Evolutionary conservation across 2,329 filamentous ascomycete species (phyloP).

Genomic region (Amphichorda felina): DNA sequence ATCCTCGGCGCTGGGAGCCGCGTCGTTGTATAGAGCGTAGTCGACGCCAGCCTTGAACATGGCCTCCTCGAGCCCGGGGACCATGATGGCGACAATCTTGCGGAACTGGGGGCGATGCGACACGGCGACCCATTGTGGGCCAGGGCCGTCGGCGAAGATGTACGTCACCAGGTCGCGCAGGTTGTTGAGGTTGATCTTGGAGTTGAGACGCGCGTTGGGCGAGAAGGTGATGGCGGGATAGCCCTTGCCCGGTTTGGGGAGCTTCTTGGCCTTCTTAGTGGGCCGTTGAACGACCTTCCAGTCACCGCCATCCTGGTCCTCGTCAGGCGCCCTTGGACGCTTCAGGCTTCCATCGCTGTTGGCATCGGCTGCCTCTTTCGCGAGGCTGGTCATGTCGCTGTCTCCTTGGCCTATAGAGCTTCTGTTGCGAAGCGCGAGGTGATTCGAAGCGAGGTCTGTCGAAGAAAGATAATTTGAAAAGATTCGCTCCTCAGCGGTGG

Average conservation of each 20-base stretch:
- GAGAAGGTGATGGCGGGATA: conserved; percentile 51
- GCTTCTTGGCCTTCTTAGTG: conserved; percentile 49
- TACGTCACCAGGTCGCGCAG: conserved; percentile 54
- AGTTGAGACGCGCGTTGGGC: conserved; percentile 43
- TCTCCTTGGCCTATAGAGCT: neutral
- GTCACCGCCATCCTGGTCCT: conserved; percentile 24
- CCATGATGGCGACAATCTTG: conserved; percentile 83
- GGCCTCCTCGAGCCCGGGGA: conserved; percentile 78
- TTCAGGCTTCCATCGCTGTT: conserved; percentile 32
- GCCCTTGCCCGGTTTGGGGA: conserved; percentile 37
- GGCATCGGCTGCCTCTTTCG: conserved; percentile 1
- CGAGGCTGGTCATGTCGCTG: conserved; percentile 1
- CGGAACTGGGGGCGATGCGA: conserved; percentile 51
- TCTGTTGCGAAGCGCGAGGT: no score
- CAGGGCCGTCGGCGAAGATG: conserved; percentile 52
- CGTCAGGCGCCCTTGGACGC: conserved; percentile 34
- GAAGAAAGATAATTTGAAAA: no score
- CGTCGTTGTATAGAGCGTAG: conserved; percentile 31
- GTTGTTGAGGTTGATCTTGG: conserved; percentile 50
- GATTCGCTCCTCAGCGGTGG: no score
- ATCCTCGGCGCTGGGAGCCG: conserved; percentile 13
- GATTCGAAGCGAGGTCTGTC: no score
- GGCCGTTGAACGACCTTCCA: conserved; percentile 45
- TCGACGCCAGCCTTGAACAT: conserved; percentile 65
- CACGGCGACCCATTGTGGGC: conserved; percentile 54